A percentile compares a stretch with the other conserved stretches of the same genome.
phyloP scores from a whole-genome alignment of 2,329 filamentous ascomycete genomes.

The Hymenoscyphus albidus region DNA sequence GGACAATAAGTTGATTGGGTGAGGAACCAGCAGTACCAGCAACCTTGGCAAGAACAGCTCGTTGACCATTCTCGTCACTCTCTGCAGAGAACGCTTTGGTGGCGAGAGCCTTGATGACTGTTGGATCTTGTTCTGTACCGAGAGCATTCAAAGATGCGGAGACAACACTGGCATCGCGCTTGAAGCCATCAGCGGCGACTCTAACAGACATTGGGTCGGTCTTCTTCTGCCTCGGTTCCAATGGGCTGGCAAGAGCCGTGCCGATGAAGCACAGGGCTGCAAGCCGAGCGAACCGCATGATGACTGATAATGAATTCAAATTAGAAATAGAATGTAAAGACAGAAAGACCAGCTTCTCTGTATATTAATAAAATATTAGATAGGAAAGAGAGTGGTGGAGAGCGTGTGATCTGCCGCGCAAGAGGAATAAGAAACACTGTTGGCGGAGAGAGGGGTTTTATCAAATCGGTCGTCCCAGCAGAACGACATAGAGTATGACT shows the following conservation, averaged over 20 bases:
- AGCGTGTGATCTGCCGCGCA: neutral
- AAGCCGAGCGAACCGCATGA: neutral
- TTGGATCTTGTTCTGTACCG: conserved; percentile 13
- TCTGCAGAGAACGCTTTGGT: conserved; percentile 27
- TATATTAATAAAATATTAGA: neutral
- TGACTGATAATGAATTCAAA: neutral
- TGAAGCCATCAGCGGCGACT: conserved; percentile 22
- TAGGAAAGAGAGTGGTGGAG: neutral
- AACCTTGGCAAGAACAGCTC: conserved; percentile 24
- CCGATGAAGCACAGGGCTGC: neutral
- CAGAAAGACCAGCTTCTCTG: conserved; percentile 1
- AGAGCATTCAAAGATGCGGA: conserved; percentile 25
- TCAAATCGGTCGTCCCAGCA: neutral
- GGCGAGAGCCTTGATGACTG: conserved; percentile 21
- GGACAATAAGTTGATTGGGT: conserved; percentile 25
- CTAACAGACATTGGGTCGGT: conserved; percentile 12
- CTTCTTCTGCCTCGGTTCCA: neutral
- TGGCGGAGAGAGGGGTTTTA: neutral
- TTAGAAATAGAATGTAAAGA: neutral
- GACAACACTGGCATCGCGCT: conserved; percentile 27
- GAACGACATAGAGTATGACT: neutral
- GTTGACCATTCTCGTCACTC: conserved; percentile 26
- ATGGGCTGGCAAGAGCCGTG: neutral
- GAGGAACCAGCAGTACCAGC: conserved; percentile 20
- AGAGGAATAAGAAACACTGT: neutral